Evolutionary conservation across 345 rosid genomes (phyloP).

Genomic region (Boechera stricta): DNA sequence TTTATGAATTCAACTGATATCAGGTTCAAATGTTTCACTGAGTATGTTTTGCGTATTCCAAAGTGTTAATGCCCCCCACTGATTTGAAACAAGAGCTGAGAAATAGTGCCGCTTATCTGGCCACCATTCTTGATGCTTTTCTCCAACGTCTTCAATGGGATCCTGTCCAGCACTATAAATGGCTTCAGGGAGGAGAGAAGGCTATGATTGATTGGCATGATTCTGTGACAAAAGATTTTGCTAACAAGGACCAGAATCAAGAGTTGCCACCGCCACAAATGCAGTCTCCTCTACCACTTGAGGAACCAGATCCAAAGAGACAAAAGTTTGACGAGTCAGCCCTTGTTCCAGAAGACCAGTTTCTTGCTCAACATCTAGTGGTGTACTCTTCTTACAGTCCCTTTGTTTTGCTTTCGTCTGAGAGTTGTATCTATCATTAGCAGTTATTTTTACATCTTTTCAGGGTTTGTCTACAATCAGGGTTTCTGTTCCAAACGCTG

Average conservation of each 20-base stretch:
- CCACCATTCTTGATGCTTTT: too few species aligned
- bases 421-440: too few species aligned
- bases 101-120: too few species aligned
- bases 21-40: background rate
- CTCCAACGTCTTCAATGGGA: background rate
- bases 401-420: background rate
- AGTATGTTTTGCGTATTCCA: background rate
- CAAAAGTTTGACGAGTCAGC: too few species aligned
- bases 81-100: background rate
- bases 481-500: too few species aligned
- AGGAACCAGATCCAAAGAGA: background rate
- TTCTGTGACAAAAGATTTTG: background rate
- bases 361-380: too few species aligned
- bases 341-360: too few species aligned
- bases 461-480: background rate
- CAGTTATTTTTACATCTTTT: too few species aligned
- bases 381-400: too few species aligned
- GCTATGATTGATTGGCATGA: background rate
- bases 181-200: background rate
- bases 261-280: background rate
- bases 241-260: background rate
- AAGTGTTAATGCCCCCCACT: background rate
- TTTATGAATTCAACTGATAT: background rate
- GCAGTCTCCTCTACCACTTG: slow-evolving; percentile 17
- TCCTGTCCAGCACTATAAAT: background rate